Base-by-base conservation (phyloP, 208 protist genomes). In the Wallacemonas sp. region DNA sequence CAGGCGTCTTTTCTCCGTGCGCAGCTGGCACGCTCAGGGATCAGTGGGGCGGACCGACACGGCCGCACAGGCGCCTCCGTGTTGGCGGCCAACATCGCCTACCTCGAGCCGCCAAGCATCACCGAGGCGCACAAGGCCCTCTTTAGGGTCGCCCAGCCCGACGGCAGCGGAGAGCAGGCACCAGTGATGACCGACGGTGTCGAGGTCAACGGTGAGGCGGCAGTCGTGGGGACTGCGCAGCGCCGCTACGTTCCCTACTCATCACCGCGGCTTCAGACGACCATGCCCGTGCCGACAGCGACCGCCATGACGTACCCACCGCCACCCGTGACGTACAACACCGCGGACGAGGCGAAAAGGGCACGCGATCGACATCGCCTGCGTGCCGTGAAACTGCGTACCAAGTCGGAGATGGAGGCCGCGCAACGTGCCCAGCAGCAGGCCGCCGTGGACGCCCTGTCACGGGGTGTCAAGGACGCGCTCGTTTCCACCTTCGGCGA, bases 41-140 rank as follows among this genome's bases (percentile, higher is more conserved):
- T 57, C 10, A 19, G 30, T 4, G 13, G 6, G 17, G 22, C 6
- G 21, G 46, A 54, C 17, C 17, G 32, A 26, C 15, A 15, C 8
- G 50, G 29, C n/a, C 15, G 38, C 32, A 34, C 24, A 5, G 46
- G 46, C n/a, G 19, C 33, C 30, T 4, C 24, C 15, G 39, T 62
- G 39, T 15, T 62, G 55, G 22, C 34, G 5, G 55, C 55, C 3
- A 62, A 62, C 55, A 62, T 62, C 19, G n/a, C 55, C 17, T 62
- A 62, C 27, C 55, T 62, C 3, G 55, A 62, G 55, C 55, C 55
- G 10, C 55, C 55, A 33, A 48, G 55, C 38, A 62, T 48, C 38
- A 29, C 55, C 55, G 21, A 33, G 13, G 55, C 34, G 37, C 55
- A 62, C 26, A 5, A 44, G 24, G 55, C 55, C 6, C 39, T 62